Conservation (phyloP, 2,329 filamentous ascomycete species). For the Capronia americana region DNA sequence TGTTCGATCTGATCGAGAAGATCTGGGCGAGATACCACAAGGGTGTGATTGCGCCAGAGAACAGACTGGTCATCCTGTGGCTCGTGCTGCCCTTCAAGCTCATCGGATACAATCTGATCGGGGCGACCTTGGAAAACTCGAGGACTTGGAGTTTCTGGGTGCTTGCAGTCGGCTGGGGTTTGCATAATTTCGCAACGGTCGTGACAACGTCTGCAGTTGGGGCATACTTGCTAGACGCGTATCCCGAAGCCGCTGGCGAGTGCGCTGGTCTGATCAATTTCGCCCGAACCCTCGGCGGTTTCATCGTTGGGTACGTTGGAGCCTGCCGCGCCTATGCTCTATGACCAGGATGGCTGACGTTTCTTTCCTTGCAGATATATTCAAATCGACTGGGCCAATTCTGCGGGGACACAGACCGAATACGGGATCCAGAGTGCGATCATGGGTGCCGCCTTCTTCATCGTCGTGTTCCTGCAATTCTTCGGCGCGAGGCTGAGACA, state of each 20-base stretch:
- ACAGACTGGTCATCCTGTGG: constrained; percentile 58
- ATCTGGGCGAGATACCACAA: constrained; percentile 55
- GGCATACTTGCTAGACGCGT: constrained; percentile 60
- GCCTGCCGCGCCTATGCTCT: background rate
- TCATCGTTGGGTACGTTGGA: constrained; percentile 48
- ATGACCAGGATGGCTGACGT: background rate
- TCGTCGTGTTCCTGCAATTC: constrained; percentile 46
- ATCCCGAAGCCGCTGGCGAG: constrained; percentile 60
- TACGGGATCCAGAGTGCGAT: constrained; percentile 56
- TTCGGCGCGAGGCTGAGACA: constrained; percentile 47
- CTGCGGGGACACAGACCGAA: constrained; percentile 51
- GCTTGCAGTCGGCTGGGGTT: constrained; percentile 55
- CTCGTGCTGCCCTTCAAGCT: constrained; percentile 56
- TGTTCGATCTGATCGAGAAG: constrained; percentile 58
- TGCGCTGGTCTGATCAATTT: constrained; percentile 60
- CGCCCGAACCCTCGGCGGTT: constrained; percentile 53
- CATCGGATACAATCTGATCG: constrained; percentile 45
- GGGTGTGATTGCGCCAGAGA: constrained; percentile 63
- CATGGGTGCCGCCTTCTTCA: constrained; percentile 45
- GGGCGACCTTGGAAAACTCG: constrained; percentile 35
- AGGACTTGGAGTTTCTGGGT: constrained; percentile 52
- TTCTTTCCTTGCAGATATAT: constrained; percentile 6
- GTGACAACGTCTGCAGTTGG: constrained; percentile 59
- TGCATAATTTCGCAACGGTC: constrained; percentile 63
- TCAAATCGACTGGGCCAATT: constrained; percentile 58